These are phyloP conservation scores for Thuidium tamariscinum DNA, from an alignment of 225 moss, liverwort and hornwort species.

Conservation along the genomic window DNA sequence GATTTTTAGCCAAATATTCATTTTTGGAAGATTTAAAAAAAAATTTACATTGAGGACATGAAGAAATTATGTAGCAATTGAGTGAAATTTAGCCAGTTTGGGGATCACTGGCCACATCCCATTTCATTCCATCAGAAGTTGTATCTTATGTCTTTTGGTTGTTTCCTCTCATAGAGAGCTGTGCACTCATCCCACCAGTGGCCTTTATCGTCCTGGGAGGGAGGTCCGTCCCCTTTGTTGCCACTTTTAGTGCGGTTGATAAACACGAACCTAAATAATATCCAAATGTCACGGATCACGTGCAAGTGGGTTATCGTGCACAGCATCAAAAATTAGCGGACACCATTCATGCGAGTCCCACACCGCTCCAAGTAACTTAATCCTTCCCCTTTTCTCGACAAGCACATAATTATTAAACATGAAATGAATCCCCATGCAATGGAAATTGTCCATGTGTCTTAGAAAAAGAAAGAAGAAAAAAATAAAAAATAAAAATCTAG, in stretches of 20 bases:
- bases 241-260: neutral
- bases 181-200: neutral
- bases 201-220: neutral
- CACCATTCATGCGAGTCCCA: neutral
- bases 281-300: neutral
- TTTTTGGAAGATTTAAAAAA: too few species aligned
- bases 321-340: constrained; percentile 1
- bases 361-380: neutral
- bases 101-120: too few species aligned
- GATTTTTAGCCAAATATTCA: too few species aligned
- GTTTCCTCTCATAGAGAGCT: neutral
- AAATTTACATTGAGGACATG: too few species aligned
- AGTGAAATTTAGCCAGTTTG: too few species aligned
- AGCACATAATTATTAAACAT: too few species aligned
- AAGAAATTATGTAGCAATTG: too few species aligned
- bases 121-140: too few species aligned
- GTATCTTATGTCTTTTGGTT: neutral
- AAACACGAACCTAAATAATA: constrained; percentile 9
- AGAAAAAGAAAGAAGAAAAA: too few species aligned
- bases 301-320: neutral
- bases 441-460: too few species aligned
- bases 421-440: too few species aligned
- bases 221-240: neutral
- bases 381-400: neutral
- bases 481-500: too few species aligned